Base-by-base conservation (phyloP, 352 stramenopile genomes). In the Pythium insidiosum region DNA sequence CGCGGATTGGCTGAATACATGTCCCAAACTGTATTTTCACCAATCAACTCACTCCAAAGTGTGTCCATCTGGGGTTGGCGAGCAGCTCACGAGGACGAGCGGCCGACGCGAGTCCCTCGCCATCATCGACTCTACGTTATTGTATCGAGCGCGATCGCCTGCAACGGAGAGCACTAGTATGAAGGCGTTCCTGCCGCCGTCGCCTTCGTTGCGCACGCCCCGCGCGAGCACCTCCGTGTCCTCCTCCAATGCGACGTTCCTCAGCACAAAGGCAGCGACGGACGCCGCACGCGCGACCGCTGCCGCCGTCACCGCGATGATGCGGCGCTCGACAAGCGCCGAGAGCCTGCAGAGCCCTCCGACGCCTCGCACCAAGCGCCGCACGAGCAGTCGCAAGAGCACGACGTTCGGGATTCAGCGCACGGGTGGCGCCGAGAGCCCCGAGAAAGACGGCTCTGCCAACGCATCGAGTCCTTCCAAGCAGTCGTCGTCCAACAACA, bases 221-320 rank as follows among this genome's bases (percentile, higher is more conserved):
- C 49, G 43, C 10, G 33, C 16, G 18, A 10, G 29, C 21, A 40
- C 47, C 2, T 35, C 47, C 15, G 44, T 43, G 2, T 48, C 37
- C 25, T 55, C 56, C 9, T 51, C 51, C 20, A 66, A 66, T 46
- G 42, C 43, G 11, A 51, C 53, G 39, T 77, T 68, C 51, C 44
- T 73, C 16, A 58, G 67, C 47, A 73, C 67, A 20, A 72, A 73
- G 29, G 61, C 68, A 21, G 64, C 72, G 10, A 43, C 65, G 4
- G 67, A 58, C 11, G 72, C 67, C 11, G 70, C 61, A 3, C 65
- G 63, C 9, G 64, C 63, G 6, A 83, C 67, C 19, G 66, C 70
- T 2, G 61, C 60, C 1, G 69, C 65, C 1, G 70, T 65, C 12
- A 57, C 61, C 1, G 65, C 59, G 7, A 69, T 82, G 58, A 73